Evolutionary conservation across 1,284 basidiomycete genomes (phyloP).

Genomic region (Irpex sp.): DNA sequence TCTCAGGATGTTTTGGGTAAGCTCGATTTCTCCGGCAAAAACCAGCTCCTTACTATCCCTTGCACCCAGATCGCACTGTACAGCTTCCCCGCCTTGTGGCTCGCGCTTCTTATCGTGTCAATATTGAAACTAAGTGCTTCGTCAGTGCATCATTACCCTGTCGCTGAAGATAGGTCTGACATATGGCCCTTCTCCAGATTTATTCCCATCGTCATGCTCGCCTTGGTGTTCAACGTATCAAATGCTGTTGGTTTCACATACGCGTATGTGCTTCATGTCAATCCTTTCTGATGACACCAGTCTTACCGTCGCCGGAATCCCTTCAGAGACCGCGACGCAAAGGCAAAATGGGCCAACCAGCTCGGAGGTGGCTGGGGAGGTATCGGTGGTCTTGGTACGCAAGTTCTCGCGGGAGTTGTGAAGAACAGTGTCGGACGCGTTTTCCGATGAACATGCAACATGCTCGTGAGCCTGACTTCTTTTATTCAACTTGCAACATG

Average conservation of each 20-base stretch:
- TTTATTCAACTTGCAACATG: background rate
- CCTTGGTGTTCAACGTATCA: constrained; percentile 88
- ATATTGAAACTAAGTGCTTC: constrained; percentile 84
- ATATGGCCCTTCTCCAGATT: constrained; percentile 45
- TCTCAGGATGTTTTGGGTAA: constrained; percentile 87
- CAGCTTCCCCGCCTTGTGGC: constrained; percentile 86
- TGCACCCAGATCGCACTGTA: constrained; percentile 75
- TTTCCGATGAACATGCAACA: constrained; percentile 35
- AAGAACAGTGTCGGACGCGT: constrained; percentile 79
- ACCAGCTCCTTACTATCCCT: constrained; percentile 1
- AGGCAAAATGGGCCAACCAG: constrained; percentile 76
- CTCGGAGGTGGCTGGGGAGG: constrained; percentile 64
- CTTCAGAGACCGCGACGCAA: constrained; percentile 81
- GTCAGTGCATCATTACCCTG: constrained; percentile 41
- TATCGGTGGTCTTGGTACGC: constrained; percentile 74
- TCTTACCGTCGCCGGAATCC: background rate
- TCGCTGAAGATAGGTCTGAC: background rate
- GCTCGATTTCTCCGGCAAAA: constrained; percentile 2
- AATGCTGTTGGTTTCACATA: constrained; percentile 93
- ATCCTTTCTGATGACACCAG: background rate
- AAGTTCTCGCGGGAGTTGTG: constrained; percentile 74
- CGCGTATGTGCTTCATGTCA: constrained; percentile 49
- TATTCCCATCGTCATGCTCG: constrained; percentile 84
- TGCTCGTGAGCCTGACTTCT: background rate
- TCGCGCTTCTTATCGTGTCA: constrained; percentile 82